Percentiles rank a stretch among this genome's conserved stretches.
These are phyloP conservation scores for Protea cynaroides DNA, from an alignment of 164 flowering plant species.

Conservation along the genomic window DNA sequence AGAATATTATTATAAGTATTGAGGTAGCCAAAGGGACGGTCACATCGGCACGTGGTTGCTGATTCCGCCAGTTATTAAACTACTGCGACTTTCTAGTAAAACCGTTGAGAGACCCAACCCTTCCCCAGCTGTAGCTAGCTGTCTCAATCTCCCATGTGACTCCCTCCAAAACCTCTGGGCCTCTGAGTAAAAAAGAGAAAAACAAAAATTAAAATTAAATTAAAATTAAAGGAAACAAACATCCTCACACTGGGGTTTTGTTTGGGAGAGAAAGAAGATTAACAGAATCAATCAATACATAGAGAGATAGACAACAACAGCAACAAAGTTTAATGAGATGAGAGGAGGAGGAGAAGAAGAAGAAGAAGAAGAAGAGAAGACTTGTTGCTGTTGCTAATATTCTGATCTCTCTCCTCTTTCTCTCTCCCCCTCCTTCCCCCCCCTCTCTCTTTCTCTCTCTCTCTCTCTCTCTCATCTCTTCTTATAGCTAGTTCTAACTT, in stretches of 20 bases:
- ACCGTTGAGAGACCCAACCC: constrained; percentile 38
- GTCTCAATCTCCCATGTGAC: constrained; percentile 68
- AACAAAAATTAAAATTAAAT: neutral
- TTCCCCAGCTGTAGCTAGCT: constrained; percentile 81
- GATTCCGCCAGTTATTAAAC: constrained; percentile 58
- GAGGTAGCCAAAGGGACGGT: constrained; percentile 24
- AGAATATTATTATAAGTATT: constrained; percentile 5
- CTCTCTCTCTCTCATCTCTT: neutral
- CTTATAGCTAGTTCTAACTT: neutral
- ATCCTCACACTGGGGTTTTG: no score
- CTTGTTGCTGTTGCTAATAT: neutral
- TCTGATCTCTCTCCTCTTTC: no score
- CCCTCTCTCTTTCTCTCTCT: no score
- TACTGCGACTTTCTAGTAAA: constrained; percentile 36
- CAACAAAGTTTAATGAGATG: neutral
- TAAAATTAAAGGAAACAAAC: neutral
- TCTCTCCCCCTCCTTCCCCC: neutral
- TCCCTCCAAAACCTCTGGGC: constrained; percentile 22
- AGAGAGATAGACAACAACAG: neutral
- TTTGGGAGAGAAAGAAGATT: neutral
- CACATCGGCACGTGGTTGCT: constrained; percentile 79
- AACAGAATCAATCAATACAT: neutral
- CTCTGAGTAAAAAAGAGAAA: neutral
- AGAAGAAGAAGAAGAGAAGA: neutral
- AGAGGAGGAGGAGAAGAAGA: neutral